Evolutionary conservation across 2,329 filamentous ascomycete genomes (phyloP).

Genomic region (Xylariaceae sp.): DNA sequence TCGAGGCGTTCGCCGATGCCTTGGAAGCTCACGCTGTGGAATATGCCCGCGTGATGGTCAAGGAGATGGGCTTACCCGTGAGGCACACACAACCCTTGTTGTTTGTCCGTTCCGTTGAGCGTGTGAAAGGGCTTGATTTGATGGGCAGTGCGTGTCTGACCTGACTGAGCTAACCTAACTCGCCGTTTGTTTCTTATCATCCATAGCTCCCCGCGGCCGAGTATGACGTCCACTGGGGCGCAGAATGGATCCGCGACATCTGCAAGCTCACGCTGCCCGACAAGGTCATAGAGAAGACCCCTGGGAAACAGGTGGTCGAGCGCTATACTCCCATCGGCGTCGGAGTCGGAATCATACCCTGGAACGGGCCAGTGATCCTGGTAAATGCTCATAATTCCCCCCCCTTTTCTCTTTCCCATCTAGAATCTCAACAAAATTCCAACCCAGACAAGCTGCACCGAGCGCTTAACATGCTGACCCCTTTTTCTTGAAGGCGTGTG

Average conservation of each 20-base stretch:
- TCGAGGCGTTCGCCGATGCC: constrained; percentile 20
- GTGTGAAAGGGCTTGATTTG: too few relatives aligned
- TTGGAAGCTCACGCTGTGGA: constrained; percentile 12
- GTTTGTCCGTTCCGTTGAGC: too few relatives aligned
- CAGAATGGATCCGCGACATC: constrained; percentile 28
- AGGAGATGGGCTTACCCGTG: constrained; percentile 18
- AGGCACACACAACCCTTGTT: too few relatives aligned
- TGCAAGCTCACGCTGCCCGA: constrained; percentile 12
- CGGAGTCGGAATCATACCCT: constrained; percentile 45
- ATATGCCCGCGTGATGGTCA: constrained; percentile 13
- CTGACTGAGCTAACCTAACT: background rate
- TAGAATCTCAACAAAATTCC: too few relatives aligned
- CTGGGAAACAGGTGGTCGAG: constrained; percentile 31
- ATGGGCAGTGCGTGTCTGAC: too few relatives aligned
- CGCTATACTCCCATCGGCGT: constrained; percentile 39
- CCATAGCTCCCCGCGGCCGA: constrained; percentile 12
- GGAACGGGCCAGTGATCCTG: constrained; percentile 54
- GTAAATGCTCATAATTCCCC: too few relatives aligned
- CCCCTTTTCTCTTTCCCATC: too few relatives aligned
- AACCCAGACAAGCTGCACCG: too few relatives aligned
- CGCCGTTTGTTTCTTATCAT: background rate
- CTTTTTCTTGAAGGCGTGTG: too few relatives aligned
- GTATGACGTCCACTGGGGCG: constrained; percentile 21
- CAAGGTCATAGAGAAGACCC: constrained; percentile 23
- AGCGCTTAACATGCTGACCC: too few relatives aligned